Conservation (phyloP, 108 stramenopile genomes). For the Nannochloropsis gaditana region DNA sequence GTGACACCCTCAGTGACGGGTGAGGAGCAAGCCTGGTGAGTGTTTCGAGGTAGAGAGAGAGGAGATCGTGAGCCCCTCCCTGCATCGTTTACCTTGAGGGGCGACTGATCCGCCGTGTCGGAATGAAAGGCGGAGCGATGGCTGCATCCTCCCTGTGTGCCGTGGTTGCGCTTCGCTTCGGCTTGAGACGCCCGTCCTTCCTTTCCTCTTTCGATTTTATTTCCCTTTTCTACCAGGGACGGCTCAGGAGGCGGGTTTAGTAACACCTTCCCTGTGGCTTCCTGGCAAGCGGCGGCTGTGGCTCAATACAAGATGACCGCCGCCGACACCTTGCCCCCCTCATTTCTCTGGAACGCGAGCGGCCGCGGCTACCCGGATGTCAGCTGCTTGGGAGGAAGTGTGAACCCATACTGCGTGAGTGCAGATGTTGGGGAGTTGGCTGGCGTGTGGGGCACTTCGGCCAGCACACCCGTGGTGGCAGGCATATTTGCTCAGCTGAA, state of each 20-base stretch:
- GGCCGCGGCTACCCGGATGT: slow-evolving; percentile 54
- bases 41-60: background rate
- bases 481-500: slow-evolving; percentile 46
- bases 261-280: slow-evolving; percentile 31
- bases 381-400: slow-evolving; percentile 38
- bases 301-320: slow-evolving; percentile 33
- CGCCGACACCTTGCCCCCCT: slow-evolving; percentile 26
- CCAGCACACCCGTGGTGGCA: slow-evolving; percentile 44
- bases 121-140: no score
- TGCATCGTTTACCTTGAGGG: no score
- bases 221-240: background rate
- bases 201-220: background rate
- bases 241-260: slow-evolving; percentile 50
- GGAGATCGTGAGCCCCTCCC: background rate
- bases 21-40: slow-evolving; percentile 43
- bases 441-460: slow-evolving; percentile 51
- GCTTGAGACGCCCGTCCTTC: background rate
- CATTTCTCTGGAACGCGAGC: slow-evolving; percentile 39
- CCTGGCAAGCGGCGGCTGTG: slow-evolving; percentile 42
- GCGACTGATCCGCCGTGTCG: no score
- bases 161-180: background rate
- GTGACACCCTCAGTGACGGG: slow-evolving; percentile 23
- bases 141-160: background rate
- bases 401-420: slow-evolving; percentile 48
- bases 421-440: slow-evolving; percentile 27